Base-by-base conservation (phyloP, 345 rosid species). In the Hibiscus mutabilis region DNA sequence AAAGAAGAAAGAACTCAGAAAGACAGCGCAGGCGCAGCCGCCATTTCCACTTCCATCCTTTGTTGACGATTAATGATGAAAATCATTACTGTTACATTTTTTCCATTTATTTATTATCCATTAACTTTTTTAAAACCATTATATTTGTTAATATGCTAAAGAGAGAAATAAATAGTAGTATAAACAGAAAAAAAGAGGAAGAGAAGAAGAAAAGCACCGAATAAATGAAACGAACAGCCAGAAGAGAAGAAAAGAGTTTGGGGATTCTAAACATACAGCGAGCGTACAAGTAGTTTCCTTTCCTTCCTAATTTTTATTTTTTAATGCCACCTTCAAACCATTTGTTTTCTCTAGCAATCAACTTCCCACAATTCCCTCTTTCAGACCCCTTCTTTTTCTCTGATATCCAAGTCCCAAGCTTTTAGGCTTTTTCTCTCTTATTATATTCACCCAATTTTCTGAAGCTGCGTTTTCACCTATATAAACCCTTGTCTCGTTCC, bases 21-120 rank as follows among this genome's bases (percentile, higher is more conserved):
- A 74, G 74, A 81, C 84, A 74, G 88, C 92, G 89, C 89, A 87
- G 88, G 81, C 92, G 76, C 3, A 83, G 89, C 93, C 93, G 93
- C 90, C 90, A 83, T 84, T 84, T 83, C 71, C 83, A 70, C 84
- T 66, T 59, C 27, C 68, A 44, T 68, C 40, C 33, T 66, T 73
- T 60, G 44, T 56, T 35, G 27, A 70, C 76, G 55, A 76, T 73
- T 63, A 51, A 62, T 27, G 62, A 42, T 61, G 21, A 21, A 35
- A 51, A 10, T 42, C 46, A 42, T 55, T 55, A 51, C 22, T 53
- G 9, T 40, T 16, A 42, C 22, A 19, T 57, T 58, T 37, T 27
- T n/a, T 57, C 55, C 61, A 46, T 4, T 37, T 19, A 33, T 64
- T 47, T 46, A 42, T 24, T 16, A 44, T 65, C 19, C 35, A 11